Percentiles rank a stretch among this genome's conserved stretches.
phyloP scores from a whole-genome alignment of 805 yeast species.

The Saccharomycopsis fermentans region DNA sequence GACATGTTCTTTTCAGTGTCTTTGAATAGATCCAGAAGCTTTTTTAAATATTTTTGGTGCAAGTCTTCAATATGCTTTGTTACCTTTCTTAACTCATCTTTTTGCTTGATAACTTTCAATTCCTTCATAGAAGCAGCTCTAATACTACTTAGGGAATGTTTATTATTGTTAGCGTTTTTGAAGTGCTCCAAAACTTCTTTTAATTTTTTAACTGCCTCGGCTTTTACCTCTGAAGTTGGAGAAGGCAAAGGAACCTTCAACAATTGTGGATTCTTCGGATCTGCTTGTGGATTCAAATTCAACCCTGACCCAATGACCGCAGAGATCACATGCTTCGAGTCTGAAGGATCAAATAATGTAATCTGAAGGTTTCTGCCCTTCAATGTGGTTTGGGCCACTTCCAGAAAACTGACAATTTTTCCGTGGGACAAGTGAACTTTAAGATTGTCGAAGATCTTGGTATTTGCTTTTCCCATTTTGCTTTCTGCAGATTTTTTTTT shows the following conservation, averaged over 20 bases:
- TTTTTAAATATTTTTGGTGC: constrained; percentile 54
- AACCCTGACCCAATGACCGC: constrained; percentile 58
- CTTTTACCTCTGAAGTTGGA: constrained; percentile 54
- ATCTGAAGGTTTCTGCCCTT: constrained; percentile 54
- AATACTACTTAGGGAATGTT: constrained; percentile 42
- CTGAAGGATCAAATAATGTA: constrained; percentile 81
- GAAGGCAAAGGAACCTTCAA: constrained; percentile 69
- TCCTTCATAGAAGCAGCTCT: constrained; percentile 52
- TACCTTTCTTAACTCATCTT: constrained; percentile 51
- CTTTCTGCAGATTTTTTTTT: constrained; percentile 48
- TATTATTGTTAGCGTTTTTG: constrained; percentile 35
- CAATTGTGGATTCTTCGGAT: constrained; percentile 61
- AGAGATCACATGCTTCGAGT: constrained; percentile 58
- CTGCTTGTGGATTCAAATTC: constrained; percentile 73
- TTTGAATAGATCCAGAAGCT: constrained; percentile 47
- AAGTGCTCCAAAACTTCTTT: constrained; percentile 58
- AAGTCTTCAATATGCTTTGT: constrained; percentile 54
- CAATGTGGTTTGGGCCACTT: constrained; percentile 60
- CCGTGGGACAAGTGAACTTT: constrained; percentile 39
- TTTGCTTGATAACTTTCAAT: constrained; percentile 40
- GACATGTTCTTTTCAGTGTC: constrained; percentile 37
- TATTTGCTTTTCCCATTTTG: constrained; percentile 61
- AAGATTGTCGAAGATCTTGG: constrained; percentile 54
- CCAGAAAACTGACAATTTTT: constrained; percentile 39
- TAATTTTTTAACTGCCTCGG: constrained; percentile 45